Conservation (phyloP, 2,329 filamentous ascomycete genomes). For the Claviceps pusilla region DNA sequence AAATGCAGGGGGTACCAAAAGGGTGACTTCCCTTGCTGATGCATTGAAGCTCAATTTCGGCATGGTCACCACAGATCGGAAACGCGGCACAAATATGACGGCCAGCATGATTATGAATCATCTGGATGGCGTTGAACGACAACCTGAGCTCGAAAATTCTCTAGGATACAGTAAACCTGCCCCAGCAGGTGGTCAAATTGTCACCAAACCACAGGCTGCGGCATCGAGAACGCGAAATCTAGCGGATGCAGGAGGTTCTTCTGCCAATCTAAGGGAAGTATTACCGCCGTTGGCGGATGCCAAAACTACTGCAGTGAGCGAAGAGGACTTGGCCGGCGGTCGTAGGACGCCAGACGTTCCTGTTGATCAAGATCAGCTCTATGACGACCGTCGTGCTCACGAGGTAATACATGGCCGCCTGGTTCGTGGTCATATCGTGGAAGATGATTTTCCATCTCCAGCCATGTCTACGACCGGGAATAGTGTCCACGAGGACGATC, state of each 20-base stretch:
- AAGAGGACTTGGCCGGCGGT: constrained; percentile 10
- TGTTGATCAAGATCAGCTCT: constrained; percentile 32
- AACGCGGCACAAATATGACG: constrained; percentile 54
- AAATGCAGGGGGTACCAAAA: constrained; percentile 92
- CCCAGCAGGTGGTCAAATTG: constrained; percentile 9
- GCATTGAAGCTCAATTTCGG: constrained; percentile 95
- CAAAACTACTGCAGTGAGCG: constrained; percentile 5
- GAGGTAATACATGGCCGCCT: constrained; percentile 87
- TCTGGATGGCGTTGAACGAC: constrained; percentile 43
- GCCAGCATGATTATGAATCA: constrained; percentile 64
- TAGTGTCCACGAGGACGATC: constrained; percentile 54
- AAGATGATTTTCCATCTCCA: constrained; percentile 79
- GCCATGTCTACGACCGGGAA: constrained; percentile 53
- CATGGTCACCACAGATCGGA: constrained; percentile 77
- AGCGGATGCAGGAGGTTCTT: constrained; percentile 30
- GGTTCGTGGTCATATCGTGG: constrained; percentile 87
- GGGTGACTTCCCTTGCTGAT: constrained; percentile 90
- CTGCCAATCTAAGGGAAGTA: constrained; percentile 16
- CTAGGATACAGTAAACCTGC: constrained; percentile 9
- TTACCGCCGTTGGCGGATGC: constrained; percentile 5
- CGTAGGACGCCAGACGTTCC: constrained; percentile 13
- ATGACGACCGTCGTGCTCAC: constrained; percentile 65
- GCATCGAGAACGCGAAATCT: constrained; percentile 8
- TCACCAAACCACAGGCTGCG: constrained; percentile 9
- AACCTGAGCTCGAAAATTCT: constrained; percentile 25